These are phyloP conservation scores for Priceomyces medius DNA, from an alignment of 805 yeast genomes.

Conservation along the genomic window DNA sequence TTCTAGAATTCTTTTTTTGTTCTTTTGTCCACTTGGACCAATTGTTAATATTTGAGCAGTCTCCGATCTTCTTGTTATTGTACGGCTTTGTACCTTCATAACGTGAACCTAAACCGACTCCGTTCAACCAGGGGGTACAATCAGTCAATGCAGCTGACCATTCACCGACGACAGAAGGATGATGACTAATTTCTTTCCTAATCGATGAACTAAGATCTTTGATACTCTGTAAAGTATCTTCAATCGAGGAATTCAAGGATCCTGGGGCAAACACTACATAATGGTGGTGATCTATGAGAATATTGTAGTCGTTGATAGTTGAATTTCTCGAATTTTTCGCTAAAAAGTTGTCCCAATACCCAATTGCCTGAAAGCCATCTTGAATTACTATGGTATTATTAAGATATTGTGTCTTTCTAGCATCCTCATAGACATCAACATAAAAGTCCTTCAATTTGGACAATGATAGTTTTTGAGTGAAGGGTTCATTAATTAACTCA, in stretches of 20 bases:
- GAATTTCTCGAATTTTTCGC: slow-evolving; percentile 13
- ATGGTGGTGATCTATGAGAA: slow-evolving; percentile 41
- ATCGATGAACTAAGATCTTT: slow-evolving; percentile 31
- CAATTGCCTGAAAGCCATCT: slow-evolving; percentile 60
- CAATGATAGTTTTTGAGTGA: slow-evolving; percentile 16
- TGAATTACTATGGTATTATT: slow-evolving; percentile 54
- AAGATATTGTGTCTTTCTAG: slow-evolving; percentile 26
- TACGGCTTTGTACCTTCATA: slow-evolving; percentile 48
- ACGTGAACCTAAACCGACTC: slow-evolving; percentile 66
- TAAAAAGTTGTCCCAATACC: slow-evolving; percentile 54
- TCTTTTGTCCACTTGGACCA: slow-evolving; percentile 41
- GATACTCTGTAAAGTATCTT: slow-evolving; percentile 32
- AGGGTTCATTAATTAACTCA: slow-evolving; percentile 43
- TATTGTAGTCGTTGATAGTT: slow-evolving; percentile 29
- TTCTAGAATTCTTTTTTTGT: slow-evolving; percentile 46
- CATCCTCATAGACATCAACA: slow-evolving; percentile 28
- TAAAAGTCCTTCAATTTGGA: slow-evolving; percentile 27
- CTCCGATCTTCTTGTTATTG: slow-evolving; percentile 30
- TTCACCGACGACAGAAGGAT: slow-evolving; percentile 63
- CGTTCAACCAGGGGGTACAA: slow-evolving; percentile 68
- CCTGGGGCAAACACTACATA: slow-evolving; percentile 34
- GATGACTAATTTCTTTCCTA: slow-evolving; percentile 33
- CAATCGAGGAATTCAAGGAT: slow-evolving; percentile 26
- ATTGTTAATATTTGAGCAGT: slow-evolving; percentile 42
- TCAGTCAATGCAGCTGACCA: slow-evolving; percentile 73